A percentile compares a stretch with the other conserved stretches of the same genome.
phyloP scores from a whole-genome alignment of 208 protist species.

The Kentomonas sorsogonicus region DNA sequence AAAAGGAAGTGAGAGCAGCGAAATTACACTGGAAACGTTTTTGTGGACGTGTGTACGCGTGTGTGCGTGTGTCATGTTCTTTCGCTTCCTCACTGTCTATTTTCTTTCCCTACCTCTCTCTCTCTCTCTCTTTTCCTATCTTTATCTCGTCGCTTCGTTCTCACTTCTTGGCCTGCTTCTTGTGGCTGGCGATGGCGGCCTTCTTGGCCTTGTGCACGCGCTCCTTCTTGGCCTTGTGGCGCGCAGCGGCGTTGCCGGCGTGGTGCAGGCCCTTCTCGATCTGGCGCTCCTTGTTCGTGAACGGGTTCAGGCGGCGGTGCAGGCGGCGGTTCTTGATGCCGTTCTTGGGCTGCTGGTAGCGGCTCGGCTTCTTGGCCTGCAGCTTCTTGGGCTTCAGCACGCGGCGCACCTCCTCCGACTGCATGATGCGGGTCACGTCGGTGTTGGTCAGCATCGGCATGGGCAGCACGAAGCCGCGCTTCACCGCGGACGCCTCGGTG shows the following conservation, averaged over 20 bases:
- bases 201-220: slow-evolving; percentile 54
- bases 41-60: too few relatives aligned
- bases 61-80: too few relatives aligned
- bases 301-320: slow-evolving; percentile 73
- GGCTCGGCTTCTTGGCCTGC: slow-evolving; percentile 42
- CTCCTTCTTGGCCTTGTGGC: slow-evolving; percentile 34
- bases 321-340: slow-evolving; percentile 77
- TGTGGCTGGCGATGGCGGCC: slow-evolving; percentile 21
- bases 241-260: slow-evolving; percentile 40
- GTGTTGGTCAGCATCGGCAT: slow-evolving; percentile 53
- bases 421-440: slow-evolving; percentile 61
- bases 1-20: too few relatives aligned
- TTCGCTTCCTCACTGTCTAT: too few relatives aligned
- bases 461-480: slow-evolving; percentile 80
- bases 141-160: not conserved
- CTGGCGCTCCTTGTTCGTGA: slow-evolving; percentile 48
- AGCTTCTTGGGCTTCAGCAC: slow-evolving; percentile 56
- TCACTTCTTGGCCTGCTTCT: slow-evolving; percentile 35
- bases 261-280: slow-evolving; percentile 53
- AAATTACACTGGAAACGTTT: too few relatives aligned
- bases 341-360: slow-evolving; percentile 51
- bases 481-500: slow-evolving; percentile 68
- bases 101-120: too few relatives aligned
- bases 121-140: too few relatives aligned
- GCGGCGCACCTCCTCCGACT: slow-evolving; percentile 60